Evolutionary conservation across 1,284 basidiomycete species (phyloP), one percentile per base, ranked within the genome.

Genomic region (Pseudozyma tsukubaensis): DNA sequence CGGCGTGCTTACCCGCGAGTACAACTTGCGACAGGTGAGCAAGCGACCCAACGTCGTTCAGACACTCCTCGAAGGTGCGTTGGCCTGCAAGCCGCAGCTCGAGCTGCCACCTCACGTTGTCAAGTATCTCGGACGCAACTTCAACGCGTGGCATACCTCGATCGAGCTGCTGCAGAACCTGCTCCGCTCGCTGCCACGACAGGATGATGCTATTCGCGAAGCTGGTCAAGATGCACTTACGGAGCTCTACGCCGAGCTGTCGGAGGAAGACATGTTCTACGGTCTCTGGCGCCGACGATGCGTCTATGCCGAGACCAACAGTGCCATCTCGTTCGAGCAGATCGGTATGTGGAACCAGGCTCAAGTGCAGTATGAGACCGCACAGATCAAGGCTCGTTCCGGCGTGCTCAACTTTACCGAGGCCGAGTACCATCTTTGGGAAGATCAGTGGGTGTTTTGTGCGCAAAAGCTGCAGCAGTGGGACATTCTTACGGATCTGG

Each of bases 401-500:
- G 93, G 94, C 5, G 86, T 89, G 13, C 90, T 98, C 50, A 91
- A 94, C 1, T 99, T 97, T 86, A 92, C 92, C 37, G 97, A 99
- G 85, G 89, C 92, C 7, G 97, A 99, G 85, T 99, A 97, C 85
- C 94, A 93, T 79, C 87, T 99, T 18, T 99, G 97, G 97, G 97
- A 99, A 85, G 97, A 99, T 84, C 97, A 99, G 85, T 99, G 97
- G 97, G 93, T 99, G 68, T 87, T 97, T 16, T 90, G 95, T 4
- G 92, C 94, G 0, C 93, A 97, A 85, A 99, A 99, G 86, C 87
- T 99, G 29, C 97, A 99, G 84, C 81, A 98, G 80, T 99, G 97
- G 97, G 97, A 99, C 67, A 90, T 93, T 40, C 88, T 99, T 16
- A 80, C 81, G 12, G 74, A 76, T 36, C 89, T 99, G n/a, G 94